These are phyloP conservation scores for Dactylella cylindrospora DNA, from an alignment of 2,329 filamentous ascomycete genomes.

Conservation along the genomic window DNA sequence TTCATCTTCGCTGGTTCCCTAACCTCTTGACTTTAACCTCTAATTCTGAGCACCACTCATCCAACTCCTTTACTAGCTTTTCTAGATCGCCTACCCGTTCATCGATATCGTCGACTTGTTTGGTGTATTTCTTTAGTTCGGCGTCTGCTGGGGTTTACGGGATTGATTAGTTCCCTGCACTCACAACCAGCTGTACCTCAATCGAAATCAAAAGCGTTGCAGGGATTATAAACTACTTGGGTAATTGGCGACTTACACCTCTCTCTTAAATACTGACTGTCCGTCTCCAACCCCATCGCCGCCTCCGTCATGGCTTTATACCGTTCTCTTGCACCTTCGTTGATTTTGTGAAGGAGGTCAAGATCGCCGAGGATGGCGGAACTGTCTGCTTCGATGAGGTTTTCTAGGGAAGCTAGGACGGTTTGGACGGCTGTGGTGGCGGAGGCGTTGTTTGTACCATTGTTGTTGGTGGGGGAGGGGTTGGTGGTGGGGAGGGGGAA, in stretches of 20 bases:
- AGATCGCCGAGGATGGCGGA: conserved; percentile 48
- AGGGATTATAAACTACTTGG: too few relatives aligned
- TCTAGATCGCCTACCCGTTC: conserved; percentile 48
- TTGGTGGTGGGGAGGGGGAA: conserved; percentile 21
- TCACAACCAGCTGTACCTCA: background rate
- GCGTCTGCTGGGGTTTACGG: conserved; percentile 38
- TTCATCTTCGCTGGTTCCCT: conserved; percentile 21
- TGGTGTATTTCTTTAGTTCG: conserved; percentile 48
- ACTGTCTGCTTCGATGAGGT: conserved; percentile 48
- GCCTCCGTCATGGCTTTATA: conserved; percentile 49
- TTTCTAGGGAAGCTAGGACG: conserved; percentile 45
- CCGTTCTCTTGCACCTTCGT: conserved; percentile 46
- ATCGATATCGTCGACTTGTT: conserved; percentile 48
- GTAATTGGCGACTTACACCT: conserved; percentile 43
- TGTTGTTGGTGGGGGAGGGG: conserved; percentile 1
- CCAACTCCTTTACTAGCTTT: conserved; percentile 48
- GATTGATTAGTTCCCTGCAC: background rate
- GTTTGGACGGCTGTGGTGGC: conserved; percentile 34
- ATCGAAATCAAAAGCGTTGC: too few relatives aligned
- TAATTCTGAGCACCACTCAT: conserved; percentile 49
- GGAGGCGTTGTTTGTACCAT: conserved; percentile 4
- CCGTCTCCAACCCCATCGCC: conserved; percentile 46
- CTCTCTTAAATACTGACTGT: conserved; percentile 47
- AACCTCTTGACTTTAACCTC: conserved; percentile 42
- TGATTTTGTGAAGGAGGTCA: conserved; percentile 47